These are phyloP conservation scores for Apiotrichum brassicae DNA, from an alignment of 1,284 basidiomycete species.

Conservation along the genomic window DNA sequence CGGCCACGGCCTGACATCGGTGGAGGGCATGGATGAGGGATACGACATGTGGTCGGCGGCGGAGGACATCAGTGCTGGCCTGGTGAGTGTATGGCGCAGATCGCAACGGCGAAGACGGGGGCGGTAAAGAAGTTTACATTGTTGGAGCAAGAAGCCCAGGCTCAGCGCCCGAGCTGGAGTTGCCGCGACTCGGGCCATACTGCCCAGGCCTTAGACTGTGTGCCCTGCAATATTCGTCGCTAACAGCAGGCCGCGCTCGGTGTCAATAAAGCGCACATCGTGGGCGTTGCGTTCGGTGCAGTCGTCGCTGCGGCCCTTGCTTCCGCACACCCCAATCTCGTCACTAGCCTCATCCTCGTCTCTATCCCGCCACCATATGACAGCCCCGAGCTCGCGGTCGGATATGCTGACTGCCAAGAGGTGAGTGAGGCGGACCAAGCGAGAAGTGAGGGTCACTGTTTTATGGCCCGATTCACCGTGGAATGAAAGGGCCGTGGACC, in stretches of 20 bases:
- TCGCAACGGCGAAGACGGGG: no score
- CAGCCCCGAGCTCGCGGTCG: slow-evolving; percentile 4
- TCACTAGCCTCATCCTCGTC: slow-evolving; percentile 15
- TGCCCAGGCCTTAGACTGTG: no score
- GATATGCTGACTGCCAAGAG: slow-evolving; percentile 20
- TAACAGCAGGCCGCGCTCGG: slow-evolving; percentile 9
- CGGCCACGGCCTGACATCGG: slow-evolving; percentile 22
- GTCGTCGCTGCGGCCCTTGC: slow-evolving; percentile 18
- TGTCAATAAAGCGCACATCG: slow-evolving; percentile 17
- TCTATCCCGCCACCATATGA: slow-evolving; percentile 14
- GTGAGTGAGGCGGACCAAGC: slow-evolving; percentile 13
- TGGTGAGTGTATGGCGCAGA: slow-evolving; percentile 16
- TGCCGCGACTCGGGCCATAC: no score
- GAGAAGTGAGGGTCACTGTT: no score
- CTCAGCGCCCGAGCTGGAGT: no score
- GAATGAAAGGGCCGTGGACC: no score
- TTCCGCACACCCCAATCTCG: slow-evolving; percentile 2
- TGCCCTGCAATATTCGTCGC: no score
- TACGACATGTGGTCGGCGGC: slow-evolving; percentile 13
- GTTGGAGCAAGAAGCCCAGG: no score
- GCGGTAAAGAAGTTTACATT: no score
- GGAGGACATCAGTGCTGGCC: slow-evolving; percentile 11
- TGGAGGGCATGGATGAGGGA: background rate
- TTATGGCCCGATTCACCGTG: no score
- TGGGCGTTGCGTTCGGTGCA: slow-evolving; percentile 18